These are phyloP conservation scores for Pterocarpus macrocarpus DNA, from an alignment of 306 rosid genomes.

Conservation along the genomic window DNA sequence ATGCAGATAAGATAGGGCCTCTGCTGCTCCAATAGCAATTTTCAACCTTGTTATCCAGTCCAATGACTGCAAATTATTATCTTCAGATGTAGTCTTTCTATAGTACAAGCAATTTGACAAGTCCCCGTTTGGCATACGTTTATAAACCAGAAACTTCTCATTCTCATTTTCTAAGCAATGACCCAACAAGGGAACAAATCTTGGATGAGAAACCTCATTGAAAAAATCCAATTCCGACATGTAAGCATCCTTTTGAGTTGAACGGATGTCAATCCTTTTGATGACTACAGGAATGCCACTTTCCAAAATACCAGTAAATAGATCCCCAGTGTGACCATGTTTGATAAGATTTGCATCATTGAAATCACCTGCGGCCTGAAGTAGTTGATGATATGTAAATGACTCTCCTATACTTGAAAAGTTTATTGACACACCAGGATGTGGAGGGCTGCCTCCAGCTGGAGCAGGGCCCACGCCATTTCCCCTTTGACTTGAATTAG, in stretches of 20 bases:
- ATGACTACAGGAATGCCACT: slow-evolving; percentile 74
- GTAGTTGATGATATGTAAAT: slow-evolving; percentile 77
- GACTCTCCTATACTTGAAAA: slow-evolving; percentile 75
- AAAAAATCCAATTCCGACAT: slow-evolving; percentile 78
- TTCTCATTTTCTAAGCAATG: slow-evolving; percentile 88
- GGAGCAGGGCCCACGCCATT: slow-evolving; percentile 69
- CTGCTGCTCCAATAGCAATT: slow-evolving; percentile 93
- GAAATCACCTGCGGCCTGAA: slow-evolving; percentile 79
- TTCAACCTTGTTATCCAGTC: slow-evolving; percentile 98
- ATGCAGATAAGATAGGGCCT: slow-evolving; percentile 86
- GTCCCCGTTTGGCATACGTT: slow-evolving; percentile 83
- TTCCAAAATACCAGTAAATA: slow-evolving; percentile 78
- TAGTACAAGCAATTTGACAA: slow-evolving; percentile 73
- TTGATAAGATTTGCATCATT: slow-evolving; percentile 72
- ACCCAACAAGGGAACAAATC: slow-evolving; percentile 86
- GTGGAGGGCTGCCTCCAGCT: slow-evolving; percentile 56
- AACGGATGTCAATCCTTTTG: slow-evolving; percentile 70
- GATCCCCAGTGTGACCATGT: slow-evolving; percentile 88
- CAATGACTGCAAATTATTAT: slow-evolving; percentile 79
- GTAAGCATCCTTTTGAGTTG: slow-evolving; percentile 67
- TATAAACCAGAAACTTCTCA: slow-evolving; percentile 88
- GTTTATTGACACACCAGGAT: slow-evolving; percentile 59
- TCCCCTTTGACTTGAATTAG: slow-evolving; percentile 60
- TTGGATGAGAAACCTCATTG: slow-evolving; percentile 71
- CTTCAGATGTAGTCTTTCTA: slow-evolving; percentile 64